These are phyloP conservation scores for Cutaneotrichosporon arboriforme DNA, from an alignment of 1,284 basidiomycete species.

Conservation along the genomic window DNA sequence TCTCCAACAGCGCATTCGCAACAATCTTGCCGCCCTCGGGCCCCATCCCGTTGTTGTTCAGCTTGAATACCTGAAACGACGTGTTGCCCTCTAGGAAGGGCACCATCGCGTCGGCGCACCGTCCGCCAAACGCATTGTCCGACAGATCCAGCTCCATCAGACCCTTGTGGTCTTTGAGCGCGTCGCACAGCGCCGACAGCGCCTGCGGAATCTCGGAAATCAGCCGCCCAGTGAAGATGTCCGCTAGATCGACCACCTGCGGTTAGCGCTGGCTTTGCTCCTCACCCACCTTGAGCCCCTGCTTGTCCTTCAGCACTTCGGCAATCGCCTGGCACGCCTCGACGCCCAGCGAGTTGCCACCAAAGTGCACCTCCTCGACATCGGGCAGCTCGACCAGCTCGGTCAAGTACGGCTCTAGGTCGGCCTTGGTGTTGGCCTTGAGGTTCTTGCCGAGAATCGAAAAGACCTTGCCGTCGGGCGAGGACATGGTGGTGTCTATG, in stretches of 20 bases:
- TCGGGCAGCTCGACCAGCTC: slow-evolving; percentile 58
- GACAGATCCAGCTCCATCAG: slow-evolving; percentile 85
- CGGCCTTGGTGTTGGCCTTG: slow-evolving; percentile 73
- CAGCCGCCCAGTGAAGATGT: slow-evolving; percentile 95
- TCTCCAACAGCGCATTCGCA: slow-evolving; percentile 74
- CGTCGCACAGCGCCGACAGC: slow-evolving; percentile 79
- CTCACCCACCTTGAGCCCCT: slow-evolving; percentile 63
- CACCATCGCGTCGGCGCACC: slow-evolving; percentile 91
- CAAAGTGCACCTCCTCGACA: slow-evolving; percentile 84
- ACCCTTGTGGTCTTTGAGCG: slow-evolving; percentile 70
- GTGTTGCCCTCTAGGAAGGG: slow-evolving; percentile 77
- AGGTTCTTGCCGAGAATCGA: slow-evolving; percentile 69
- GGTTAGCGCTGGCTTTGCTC: too few species aligned
- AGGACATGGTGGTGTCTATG: slow-evolving; percentile 17
- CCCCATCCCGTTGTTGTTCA: slow-evolving; percentile 98
- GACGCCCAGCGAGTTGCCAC: slow-evolving; percentile 93
- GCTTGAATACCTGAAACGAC: slow-evolving; percentile 71
- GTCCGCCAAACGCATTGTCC: slow-evolving; percentile 95
- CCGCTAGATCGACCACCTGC: slow-evolving; percentile 89
- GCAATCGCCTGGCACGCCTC: slow-evolving; percentile 84
- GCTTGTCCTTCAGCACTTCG: slow-evolving; percentile 67
- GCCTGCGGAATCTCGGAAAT: slow-evolving; percentile 93
- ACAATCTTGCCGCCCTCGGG: slow-evolving; percentile 80
- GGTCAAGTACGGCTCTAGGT: slow-evolving; percentile 72
- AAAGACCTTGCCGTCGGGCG: slow-evolving; percentile 46